phyloP scores from a whole-genome alignment of 2,329 filamentous ascomycete genomes.

The Trichoderma sp. region DNA sequence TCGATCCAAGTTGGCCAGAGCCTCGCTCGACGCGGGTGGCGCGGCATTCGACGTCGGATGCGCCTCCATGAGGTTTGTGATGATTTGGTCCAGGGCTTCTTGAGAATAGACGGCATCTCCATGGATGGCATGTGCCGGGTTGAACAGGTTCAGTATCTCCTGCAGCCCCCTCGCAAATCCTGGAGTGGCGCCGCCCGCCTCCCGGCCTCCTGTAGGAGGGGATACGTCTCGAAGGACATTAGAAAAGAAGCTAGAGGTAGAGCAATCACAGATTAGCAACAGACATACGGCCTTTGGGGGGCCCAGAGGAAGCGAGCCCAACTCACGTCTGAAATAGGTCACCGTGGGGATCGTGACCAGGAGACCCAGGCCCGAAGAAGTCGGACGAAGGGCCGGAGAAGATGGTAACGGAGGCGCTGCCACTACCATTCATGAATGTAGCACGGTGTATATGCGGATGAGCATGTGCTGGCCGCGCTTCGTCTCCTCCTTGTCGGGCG shows the following conservation, averaged over 20 bases:
- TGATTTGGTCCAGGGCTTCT: constrained; percentile 85
- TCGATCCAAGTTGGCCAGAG: constrained; percentile 73
- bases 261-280: neutral
- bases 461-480: constrained; percentile 30
- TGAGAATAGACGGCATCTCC: constrained; percentile 90
- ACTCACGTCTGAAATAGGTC: constrained; percentile 56
- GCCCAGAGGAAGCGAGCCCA: neutral
- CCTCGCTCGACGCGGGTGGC: constrained; percentile 74
- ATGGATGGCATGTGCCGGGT: constrained; percentile 54
- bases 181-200: constrained; percentile 33
- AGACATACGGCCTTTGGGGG: neutral
- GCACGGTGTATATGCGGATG: constrained; percentile 42
- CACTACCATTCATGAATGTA: constrained; percentile 45
- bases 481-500: constrained; percentile 30
- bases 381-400: constrained; percentile 43
- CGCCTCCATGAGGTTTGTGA: constrained; percentile 85
- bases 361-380: constrained; percentile 11
- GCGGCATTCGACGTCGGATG: constrained; percentile 76
- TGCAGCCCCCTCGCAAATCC: constrained; percentile 47
- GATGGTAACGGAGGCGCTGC: constrained; percentile 54
- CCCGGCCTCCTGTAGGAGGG: constrained; percentile 38
- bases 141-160: constrained; percentile 58
- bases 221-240: constrained; percentile 48
- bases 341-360: constrained; percentile 31
- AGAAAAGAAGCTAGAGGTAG: constrained; percentile 48